phyloP scores from a whole-genome alignment of 257 asterid genomes.

The Capsicum rhomboideum region DNA sequence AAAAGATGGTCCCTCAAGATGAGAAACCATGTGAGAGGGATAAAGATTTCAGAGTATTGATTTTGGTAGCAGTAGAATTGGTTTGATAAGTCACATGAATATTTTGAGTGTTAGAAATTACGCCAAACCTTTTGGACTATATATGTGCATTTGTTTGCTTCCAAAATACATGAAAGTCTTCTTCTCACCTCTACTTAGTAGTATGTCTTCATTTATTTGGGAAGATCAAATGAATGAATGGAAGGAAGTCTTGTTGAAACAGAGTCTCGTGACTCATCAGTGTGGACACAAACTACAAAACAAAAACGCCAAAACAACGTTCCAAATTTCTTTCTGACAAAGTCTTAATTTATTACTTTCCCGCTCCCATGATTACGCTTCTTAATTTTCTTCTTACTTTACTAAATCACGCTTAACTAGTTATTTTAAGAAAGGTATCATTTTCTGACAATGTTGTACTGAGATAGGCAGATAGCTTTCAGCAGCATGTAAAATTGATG shows the following conservation, averaged over 20 bases:
- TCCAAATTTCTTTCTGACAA: slow-evolving; percentile 11
- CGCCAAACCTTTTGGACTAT: neutral
- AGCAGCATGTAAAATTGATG: neutral
- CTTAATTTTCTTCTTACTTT: slow-evolving; percentile 3
- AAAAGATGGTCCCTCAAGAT: neutral
- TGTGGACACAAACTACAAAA: neutral
- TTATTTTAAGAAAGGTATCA: neutral
- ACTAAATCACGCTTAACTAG: slow-evolving; percentile 8
- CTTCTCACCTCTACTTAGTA: no score
- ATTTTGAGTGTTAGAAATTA: neutral
- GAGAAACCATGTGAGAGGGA: neutral
- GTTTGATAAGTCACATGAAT: neutral
- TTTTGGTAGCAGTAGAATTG: neutral
- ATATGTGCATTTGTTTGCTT: no score
- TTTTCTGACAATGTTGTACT: neutral
- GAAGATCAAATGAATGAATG: slow-evolving; percentile 16
- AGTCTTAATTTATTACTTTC: slow-evolving; percentile 4
- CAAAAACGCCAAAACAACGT: slow-evolving; percentile 18
- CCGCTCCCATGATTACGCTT: slow-evolving; percentile 15
- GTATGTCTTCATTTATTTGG: neutral
- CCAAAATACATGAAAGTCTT: no score
- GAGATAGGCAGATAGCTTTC: neutral
- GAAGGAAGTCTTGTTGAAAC: neutral
- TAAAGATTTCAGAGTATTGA: neutral
- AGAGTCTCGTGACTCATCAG: slow-evolving; percentile 13